Evolutionary conservation across 805 yeast species (phyloP).

Genomic region (Danielia oregonensis): DNA sequence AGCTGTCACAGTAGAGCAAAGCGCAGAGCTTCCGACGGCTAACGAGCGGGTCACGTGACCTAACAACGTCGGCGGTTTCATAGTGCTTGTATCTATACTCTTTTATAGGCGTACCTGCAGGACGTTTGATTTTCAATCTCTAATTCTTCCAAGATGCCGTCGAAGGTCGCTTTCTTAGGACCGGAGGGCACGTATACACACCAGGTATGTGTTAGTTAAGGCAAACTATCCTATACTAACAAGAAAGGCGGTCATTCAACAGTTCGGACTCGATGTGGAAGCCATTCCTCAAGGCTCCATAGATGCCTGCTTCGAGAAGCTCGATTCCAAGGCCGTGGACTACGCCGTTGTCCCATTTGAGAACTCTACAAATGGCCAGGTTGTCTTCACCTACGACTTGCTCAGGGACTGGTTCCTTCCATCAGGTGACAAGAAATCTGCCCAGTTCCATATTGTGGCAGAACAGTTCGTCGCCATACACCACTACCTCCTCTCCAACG

Average conservation of each 20-base stretch:
- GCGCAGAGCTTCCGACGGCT: too few relatives aligned
- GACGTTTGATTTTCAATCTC: too few relatives aligned
- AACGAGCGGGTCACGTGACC: too few relatives aligned
- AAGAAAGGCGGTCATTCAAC: conserved; percentile 44
- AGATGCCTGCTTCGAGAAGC: conserved; percentile 58
- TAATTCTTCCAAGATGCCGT: conserved; percentile 3
- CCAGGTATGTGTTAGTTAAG: conserved; percentile 46
- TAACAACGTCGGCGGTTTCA: too few relatives aligned
- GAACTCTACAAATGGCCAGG: conserved; percentile 94
- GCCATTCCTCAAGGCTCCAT: conserved; percentile 41
- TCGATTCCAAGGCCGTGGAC: conserved; percentile 46
- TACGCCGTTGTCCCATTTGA: conserved; percentile 86
- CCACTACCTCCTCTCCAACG: conserved; percentile 63
- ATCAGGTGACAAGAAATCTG: conserved; percentile 6
- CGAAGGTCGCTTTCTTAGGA: conserved; percentile 72
- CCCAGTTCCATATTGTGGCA: conserved; percentile 53
- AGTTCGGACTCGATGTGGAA: conserved; percentile 39
- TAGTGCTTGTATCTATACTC: too few relatives aligned
- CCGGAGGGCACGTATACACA: conserved; percentile 94
- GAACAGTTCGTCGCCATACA: conserved; percentile 82
- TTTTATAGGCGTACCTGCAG: too few relatives aligned
- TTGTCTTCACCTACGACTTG: conserved; percentile 78
- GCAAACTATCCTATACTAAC: conserved; percentile 8
- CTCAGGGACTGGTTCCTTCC: conserved; percentile 62
- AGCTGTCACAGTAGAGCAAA: too few relatives aligned